Percentiles rank a stretch among this genome's conserved stretches.
phyloP scores from a whole-genome alignment of 768 basidiomycete genomes.

The Daedaleopsis sinensis region DNA sequence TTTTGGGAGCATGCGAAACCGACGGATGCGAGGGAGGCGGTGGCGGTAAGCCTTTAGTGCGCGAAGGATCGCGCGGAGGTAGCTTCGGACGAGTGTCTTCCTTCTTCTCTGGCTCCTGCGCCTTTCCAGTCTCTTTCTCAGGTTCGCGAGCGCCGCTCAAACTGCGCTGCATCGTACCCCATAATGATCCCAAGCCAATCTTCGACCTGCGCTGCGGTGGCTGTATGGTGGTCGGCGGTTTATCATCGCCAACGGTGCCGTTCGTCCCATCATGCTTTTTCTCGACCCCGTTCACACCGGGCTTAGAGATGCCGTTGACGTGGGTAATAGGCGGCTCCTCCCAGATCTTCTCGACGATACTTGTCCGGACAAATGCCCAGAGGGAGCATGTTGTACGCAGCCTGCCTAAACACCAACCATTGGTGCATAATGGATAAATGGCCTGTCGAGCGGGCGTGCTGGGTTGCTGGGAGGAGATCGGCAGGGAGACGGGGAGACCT shows the following conservation, averaged over 20 bases:
- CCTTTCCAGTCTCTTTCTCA: slow-evolving; percentile 7
- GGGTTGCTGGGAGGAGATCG: slow-evolving; percentile 26
- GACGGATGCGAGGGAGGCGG: slow-evolving; percentile 25
- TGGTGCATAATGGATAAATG: slow-evolving; percentile 80
- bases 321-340: slow-evolving; percentile 53
- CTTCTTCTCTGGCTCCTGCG: slow-evolving; percentile 14
- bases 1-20: slow-evolving; percentile 11
- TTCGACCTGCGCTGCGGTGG: slow-evolving; percentile 21
- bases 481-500: slow-evolving; percentile 28
- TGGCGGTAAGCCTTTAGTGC: slow-evolving; percentile 11
- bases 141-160: slow-evolving; percentile 24
- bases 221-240: slow-evolving; percentile 5
- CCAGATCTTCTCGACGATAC: slow-evolving; percentile 87
- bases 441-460: slow-evolving; percentile 31
- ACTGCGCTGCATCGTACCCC: slow-evolving; percentile 33
- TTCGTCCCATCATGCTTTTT: slow-evolving; percentile 17
- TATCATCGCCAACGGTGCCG: slow-evolving; percentile 1
- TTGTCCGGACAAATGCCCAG: slow-evolving; percentile 86
- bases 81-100: slow-evolving; percentile 19
- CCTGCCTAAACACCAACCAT: slow-evolving; percentile 85
- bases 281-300: slow-evolving; percentile 21
- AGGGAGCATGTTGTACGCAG: slow-evolving; percentile 86
- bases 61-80: slow-evolving; percentile 27
- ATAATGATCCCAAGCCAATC: slow-evolving; percentile 31
- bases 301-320: slow-evolving; percentile 4